Evolutionary conservation across 192 early-diverging fungal species (phyloP).

Genomic region (Linnemannia hyalina): DNA sequence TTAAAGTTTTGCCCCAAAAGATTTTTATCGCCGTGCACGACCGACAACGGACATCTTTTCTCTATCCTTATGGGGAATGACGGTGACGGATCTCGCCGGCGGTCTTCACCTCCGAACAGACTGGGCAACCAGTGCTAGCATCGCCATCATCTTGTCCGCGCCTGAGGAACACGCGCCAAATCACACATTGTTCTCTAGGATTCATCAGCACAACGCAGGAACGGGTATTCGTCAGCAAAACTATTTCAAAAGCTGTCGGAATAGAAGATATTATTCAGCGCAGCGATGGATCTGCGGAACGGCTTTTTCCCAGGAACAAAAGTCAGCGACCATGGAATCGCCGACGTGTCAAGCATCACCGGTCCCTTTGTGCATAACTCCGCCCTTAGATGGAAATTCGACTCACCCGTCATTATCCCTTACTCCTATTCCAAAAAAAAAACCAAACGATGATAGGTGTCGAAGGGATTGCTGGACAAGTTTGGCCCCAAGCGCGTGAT

Average conservation of each 20-base stretch:
- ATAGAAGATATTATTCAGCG: no score
- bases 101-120: neutral
- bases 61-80: neutral
- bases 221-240: neutral
- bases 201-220: neutral
- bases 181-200: no score
- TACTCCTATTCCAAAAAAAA: no score
- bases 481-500: constrained; percentile 95
- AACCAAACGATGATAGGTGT: constrained; percentile 70
- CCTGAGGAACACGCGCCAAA: neutral
- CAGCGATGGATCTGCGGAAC: no score
- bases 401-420: no score
- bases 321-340: no score
- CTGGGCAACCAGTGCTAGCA: neutral
- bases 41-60: neutral
- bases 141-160: neutral
- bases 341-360: no score
- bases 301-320: no score
- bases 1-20: constrained; percentile 10
- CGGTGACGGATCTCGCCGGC: neutral
- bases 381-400: no score
- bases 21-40: neutral
- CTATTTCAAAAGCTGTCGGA: no score
- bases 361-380: no score
- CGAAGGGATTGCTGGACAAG: constrained; percentile 96